Evolutionary conservation across 2,329 filamentous ascomycete genomes (phyloP), one percentile per base, ranked within the genome.

Genomic region (Alternaria viburni): DNA sequence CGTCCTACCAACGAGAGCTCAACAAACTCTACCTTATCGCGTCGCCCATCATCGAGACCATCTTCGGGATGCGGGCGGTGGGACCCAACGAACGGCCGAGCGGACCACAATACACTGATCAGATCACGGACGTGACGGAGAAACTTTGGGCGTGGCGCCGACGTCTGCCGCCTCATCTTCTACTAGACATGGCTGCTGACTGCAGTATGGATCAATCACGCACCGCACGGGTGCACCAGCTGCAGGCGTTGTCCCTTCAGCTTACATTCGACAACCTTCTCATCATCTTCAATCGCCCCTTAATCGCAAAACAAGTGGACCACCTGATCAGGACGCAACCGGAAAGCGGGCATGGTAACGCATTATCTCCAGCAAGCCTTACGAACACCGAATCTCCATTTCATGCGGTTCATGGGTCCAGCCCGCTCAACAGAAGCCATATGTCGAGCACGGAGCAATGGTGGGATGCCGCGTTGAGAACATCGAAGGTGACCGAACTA

Each of bases 241-340:
- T 83, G 1, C 81, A 83, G 62, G 76, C 81, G 2, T 60, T 83
- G n/a, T 77, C 82, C 9, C 57, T 83, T n/a, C 78, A 82, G 46
- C 66, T 83, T 5, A 82, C 81, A 1, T 83, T 80, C 36, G 81
- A 83, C 62, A 83, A 81, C 57, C 66, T 83, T 6, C 69, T 81
- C 5, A 81, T 83, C 44, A 77, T 83, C 4, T 69, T 83, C 7
- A 79, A 83, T 64, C 79, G 81, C n/a, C 81, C 82, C 6, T 70
- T 82, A 5, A 62, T 83, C 5, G 78, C 80, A n/a, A 66, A 74
- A 49, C 77, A 80, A 23, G 74, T 80, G 13, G 70, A 79, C 46
- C 67, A 75, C 59, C 63, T 80, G 23, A 69, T 68, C 19, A 54
- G 60, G 17, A 63, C 43, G 21, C 63, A 64, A 23, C 57, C 66